Evolutionary conservation across 2,329 filamentous ascomycete species (phyloP).

Genomic region (Thelonectria olida): DNA sequence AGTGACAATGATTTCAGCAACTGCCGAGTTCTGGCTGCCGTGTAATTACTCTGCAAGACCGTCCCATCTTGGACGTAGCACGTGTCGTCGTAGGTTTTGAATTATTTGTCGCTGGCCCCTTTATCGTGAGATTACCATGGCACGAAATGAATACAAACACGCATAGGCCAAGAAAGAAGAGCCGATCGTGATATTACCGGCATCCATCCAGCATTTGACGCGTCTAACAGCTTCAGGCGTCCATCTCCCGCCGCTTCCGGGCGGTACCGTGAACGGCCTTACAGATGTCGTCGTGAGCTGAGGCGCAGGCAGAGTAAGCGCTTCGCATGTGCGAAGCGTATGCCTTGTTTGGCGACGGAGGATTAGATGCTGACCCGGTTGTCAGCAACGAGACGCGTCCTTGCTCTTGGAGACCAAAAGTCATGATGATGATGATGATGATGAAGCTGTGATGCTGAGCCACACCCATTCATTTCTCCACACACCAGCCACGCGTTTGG

Average conservation of each 20-base stretch:
- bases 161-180: background rate
- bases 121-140: background rate
- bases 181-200: background rate
- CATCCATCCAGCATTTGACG: background rate
- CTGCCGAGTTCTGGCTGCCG: background rate
- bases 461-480: background rate
- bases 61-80: background rate
- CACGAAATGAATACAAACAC: background rate
- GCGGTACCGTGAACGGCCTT: background rate
- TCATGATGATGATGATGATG: background rate
- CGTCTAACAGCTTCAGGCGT: background rate
- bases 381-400: background rate
- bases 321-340: too few species aligned
- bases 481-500: slow-evolving; percentile 18
- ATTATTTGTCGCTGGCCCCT: background rate
- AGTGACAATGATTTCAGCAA: background rate
- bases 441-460: background rate
- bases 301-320: slow-evolving; percentile 5
- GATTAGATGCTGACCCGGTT: background rate
- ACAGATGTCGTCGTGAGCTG: background rate
- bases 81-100: background rate
- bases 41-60: background rate
- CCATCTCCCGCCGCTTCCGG: slow-evolving; percentile 16
- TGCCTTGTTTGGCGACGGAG: too few species aligned
- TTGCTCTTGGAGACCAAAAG: background rate